Evolutionary conservation across 768 basidiomycete genomes (phyloP), one percentile per base, ranked within the genome.

Genomic region (Lactarius hengduanensis): DNA sequence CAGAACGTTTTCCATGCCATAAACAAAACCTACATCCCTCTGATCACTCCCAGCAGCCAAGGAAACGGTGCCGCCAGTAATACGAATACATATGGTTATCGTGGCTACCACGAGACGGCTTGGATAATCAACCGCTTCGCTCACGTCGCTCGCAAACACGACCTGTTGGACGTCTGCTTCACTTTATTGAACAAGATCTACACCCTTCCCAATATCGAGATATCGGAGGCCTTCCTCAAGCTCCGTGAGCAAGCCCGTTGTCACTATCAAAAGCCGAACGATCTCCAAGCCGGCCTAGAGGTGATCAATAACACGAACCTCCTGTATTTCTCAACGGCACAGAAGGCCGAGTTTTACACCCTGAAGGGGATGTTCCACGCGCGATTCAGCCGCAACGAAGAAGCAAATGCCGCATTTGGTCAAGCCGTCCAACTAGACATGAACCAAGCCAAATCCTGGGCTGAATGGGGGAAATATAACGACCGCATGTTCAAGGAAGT

Each of bases 91-190:
- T 91, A 87, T 73, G 96, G 95, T 8, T 98, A 94, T 75, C 86
- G 97, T 59, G 97, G 97, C 9, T 98, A 93, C 76, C 97, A 99
- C 74, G 97, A 99, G 80, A 98, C 95, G 0, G 97, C 97, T 8
- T 99, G 97, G 97, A 98, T 97, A 74, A 98, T 98, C 80, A 99
- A 99, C 75, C 90, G 97, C 18, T 98, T 99, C 74, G 97, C 97
- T 10, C 96, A 99, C 77, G 95, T 98, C 62, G 97, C 97, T 26
- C 85, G 97, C 65, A 96, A 98, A 77, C 97, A 99, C 73, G 92
- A 96, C 68, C 83, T 99, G 8, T 83, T 96, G 55, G 97, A 99
- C 57, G 97, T 97, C 47, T 98, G 97, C 80, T 94, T 93, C 78
- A 92, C 84, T 6, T 91, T 92, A 1, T 82, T 99, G 73, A 95